These are phyloP conservation scores for Phoma sp. DNA, from an alignment of 2,329 filamentous ascomycete species.

Conservation along the genomic window DNA sequence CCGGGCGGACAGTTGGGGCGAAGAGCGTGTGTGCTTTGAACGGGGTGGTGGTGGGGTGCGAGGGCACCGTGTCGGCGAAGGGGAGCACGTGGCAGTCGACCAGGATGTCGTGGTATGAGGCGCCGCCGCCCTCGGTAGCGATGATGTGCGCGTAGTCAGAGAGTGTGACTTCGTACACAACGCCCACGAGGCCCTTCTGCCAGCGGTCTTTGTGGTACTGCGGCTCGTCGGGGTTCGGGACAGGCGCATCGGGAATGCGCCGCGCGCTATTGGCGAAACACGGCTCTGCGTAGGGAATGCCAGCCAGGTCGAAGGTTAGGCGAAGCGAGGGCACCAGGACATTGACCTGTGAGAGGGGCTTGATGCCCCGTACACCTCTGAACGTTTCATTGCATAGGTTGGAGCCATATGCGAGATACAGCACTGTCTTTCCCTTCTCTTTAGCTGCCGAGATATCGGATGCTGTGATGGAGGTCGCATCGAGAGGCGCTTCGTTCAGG, in stretches of 20 bases:
- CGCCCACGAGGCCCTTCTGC: slow-evolving; percentile 84
- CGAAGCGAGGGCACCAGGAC: slow-evolving; percentile 79
- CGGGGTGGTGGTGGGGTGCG: slow-evolving; percentile 63
- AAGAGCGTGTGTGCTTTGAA: slow-evolving; percentile 89
- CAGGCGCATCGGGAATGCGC: slow-evolving; percentile 50
- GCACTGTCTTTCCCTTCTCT: slow-evolving; percentile 45
- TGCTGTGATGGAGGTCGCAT: slow-evolving; percentile 23
- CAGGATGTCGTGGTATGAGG: slow-evolving; percentile 81
- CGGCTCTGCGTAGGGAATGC: slow-evolving; percentile 84
- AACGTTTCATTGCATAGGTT: slow-evolving; percentile 86
- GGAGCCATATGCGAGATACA: slow-evolving; percentile 77
- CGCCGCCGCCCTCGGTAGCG: slow-evolving; percentile 85
- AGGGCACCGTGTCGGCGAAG: slow-evolving; percentile 64
- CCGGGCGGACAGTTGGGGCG: slow-evolving; percentile 57
- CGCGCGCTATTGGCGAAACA: slow-evolving; percentile 85
- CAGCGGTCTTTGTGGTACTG: slow-evolving; percentile 66
- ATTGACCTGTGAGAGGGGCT: slow-evolving; percentile 78
- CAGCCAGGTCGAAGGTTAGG: slow-evolving; percentile 84
- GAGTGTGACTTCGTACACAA: slow-evolving; percentile 91
- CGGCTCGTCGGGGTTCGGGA: slow-evolving; percentile 29
- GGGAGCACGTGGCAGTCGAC: slow-evolving; percentile 78
- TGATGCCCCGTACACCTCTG: slow-evolving; percentile 75
- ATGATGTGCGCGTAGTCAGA: slow-evolving; percentile 86
- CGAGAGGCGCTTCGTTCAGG: slow-evolving; percentile 34
- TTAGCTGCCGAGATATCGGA: slow-evolving; percentile 17